phyloP scores from a whole-genome alignment of 345 rosid genomes.

The Cardamine resedifolia region DNA sequence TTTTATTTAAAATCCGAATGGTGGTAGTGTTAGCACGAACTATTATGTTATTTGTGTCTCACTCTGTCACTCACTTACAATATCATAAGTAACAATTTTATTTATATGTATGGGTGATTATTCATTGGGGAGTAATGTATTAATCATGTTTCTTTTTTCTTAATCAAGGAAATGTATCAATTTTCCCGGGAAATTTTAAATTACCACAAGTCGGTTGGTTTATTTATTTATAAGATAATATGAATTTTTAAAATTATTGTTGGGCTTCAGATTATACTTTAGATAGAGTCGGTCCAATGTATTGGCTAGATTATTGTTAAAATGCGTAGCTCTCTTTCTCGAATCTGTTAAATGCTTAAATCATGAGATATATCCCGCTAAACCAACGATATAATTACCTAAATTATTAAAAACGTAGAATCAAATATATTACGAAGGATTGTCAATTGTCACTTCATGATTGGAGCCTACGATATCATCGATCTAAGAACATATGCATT shows the following conservation, averaged over 20 bases:
- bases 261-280: not conserved
- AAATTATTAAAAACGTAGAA: not conserved
- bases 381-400: not conserved
- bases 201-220: not conserved
- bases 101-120: not conserved
- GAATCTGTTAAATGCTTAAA: not conserved
- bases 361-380: not conserved
- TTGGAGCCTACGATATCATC: not conserved
- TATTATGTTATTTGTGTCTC: not conserved
- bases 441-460: not conserved
- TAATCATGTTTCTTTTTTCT: not conserved
- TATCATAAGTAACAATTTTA: not conserved
- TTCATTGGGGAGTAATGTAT: not conserved
- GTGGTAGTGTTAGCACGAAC: not conserved
- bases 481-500: too few species aligned
- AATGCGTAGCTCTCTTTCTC: not conserved
- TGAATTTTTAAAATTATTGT: not conserved
- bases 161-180: not conserved
- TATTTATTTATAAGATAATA: not conserved
- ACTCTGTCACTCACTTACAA: not conserved
- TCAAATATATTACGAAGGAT: not conserved
- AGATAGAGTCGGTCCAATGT: not conserved
- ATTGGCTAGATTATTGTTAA: not conserved
- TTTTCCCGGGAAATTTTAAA: constrained; percentile 6
- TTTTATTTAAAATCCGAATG: not conserved